Evolutionary conservation across 2,329 filamentous ascomycete species (phyloP), one percentile per base, ranked within the genome.

Genomic region (Venturia asperata): DNA sequence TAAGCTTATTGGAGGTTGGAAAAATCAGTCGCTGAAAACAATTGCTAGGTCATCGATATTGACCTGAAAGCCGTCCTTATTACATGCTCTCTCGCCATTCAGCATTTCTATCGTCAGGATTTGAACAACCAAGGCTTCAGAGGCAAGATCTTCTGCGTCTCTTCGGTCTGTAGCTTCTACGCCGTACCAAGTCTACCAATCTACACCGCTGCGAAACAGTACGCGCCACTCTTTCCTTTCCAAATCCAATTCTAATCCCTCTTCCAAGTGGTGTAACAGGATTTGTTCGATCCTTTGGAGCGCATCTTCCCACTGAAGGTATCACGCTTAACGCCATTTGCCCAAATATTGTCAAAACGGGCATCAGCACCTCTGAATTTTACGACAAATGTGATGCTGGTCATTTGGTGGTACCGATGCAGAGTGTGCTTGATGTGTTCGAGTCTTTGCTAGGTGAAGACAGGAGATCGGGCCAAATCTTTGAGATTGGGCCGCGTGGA

Each of bases 121-220:
- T 68, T 68, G 6, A 70, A 72, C 52, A 68, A 71, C 30, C 60
- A 70, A 42, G 76, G 74, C 0, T 72, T 73, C 27, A 68, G 76
- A 34, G 78, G 78, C 6, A 78, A 77, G 65, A 76, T 66, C 5
- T 15, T 49, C 10, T 63, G 68, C 21, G 74, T 75, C 1, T 75
- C 75, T 15, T 78, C 76, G n/a, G 71, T 79, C 2, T 79, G 77
- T 63, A 77, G 77, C 0, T 73, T 79, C 64, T 79, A 79, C 63
- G 75, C 72, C 66, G 74, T 77, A 4, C 75, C 77, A 0, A 76
- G 74, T 3, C 66, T 79, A 2, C 77, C 77, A 4, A 72, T 79
- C 5, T 79, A 80, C 64, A 79, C 77, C 10, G 74, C 77, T 41
- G 76, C 76, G 7, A 78, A 78, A 68, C 75, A 78, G 70, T 72